Evolutionary conservation across 192 early-diverging fungal species (phyloP).

Genomic region (Dissophora ornata): DNA sequence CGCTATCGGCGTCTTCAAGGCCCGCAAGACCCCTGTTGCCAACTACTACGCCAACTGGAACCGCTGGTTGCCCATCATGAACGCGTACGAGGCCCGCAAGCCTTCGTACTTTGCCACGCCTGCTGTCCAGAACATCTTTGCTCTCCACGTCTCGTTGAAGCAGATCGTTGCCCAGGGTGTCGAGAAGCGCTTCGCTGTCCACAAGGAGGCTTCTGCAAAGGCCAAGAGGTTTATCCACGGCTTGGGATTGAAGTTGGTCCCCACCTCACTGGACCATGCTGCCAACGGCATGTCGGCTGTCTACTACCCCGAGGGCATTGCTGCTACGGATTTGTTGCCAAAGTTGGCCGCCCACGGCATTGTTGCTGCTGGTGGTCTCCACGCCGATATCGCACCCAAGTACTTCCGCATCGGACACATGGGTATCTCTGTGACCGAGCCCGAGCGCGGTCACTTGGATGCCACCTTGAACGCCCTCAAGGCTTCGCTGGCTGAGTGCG

Average conservation of each 20-base stretch:
- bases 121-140: conserved; percentile 91
- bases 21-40: conserved; percentile 80
- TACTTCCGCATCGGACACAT: conserved; percentile 97
- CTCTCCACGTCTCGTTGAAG: conserved; percentile 85
- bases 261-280: conserved; percentile 62
- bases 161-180: conserved; percentile 75
- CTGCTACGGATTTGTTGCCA: conserved; percentile 79
- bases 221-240: conserved; percentile 78
- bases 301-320: conserved; percentile 88
- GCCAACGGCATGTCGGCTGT: conserved; percentile 86
- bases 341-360: conserved; percentile 84
- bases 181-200: conserved; percentile 82
- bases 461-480: conserved; percentile 72
- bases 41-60: conserved; percentile 93
- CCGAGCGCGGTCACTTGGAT: conserved; percentile 73
- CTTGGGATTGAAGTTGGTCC: conserved; percentile 83
- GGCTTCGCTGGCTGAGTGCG: conserved; percentile 67
- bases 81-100: conserved; percentile 92
- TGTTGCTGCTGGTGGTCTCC: conserved; percentile 93
- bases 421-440: conserved; percentile 82
- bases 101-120: conserved; percentile 98
- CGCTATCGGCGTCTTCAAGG: conserved; percentile 74
- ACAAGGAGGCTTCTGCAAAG: conserved; percentile 76
- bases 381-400: conserved; percentile 79
- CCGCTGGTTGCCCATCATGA: conserved; percentile 98